Base-by-base conservation (phyloP, 78 protist genomes). In the Dictyostelium capitatum region DNA sequence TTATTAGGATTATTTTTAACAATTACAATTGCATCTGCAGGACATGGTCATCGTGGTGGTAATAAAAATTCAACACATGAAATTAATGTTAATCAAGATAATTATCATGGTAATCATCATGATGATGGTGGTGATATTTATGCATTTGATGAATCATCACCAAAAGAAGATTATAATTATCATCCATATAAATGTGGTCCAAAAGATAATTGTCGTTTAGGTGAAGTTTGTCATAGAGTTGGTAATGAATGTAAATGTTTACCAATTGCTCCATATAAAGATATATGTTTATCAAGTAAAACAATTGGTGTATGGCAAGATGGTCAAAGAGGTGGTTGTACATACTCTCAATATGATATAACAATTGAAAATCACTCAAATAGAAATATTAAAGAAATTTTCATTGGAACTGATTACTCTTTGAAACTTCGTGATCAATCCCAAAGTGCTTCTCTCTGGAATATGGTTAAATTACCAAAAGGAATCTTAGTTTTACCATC, bases 401-500 rank as follows among this genome's bases (percentile, higher is more conserved):
- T 11, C 20, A 83, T 67, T 72, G 65, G 50, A 7, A 82, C 90
- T 51, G 90, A 82, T 54, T 6, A 14, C 54, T 54, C 90, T 10
- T 70, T 46, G n/a, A 41, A 43, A 25, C 32, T 69, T 30, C 74
- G 90, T 59, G 81, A 82, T 12, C 11, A 82, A n/a, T 20, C 41
- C 0, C 53, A 23, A 15, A 37, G 32, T 20, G 23, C 7, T 46
- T 69, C 80, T 1, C 19, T 82, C 0, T 82, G 89, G 89, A 82
- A 82, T 54, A 62, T 82, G 51, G 70, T 46, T 0, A 67, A 43
- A 25, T 23, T 56, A 15, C 56, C 47, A 17, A 79, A 59, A 17
- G 74, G 73, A 7, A 67, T 53, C 7, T 43, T 79, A 17, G 28
- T n/a, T 20, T 43, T 79, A 14, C 84, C 84, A 79, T 32, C 70